phyloP scores from a whole-genome alignment of 1,139 yeast species.

The Debaryomyces sp. region DNA sequence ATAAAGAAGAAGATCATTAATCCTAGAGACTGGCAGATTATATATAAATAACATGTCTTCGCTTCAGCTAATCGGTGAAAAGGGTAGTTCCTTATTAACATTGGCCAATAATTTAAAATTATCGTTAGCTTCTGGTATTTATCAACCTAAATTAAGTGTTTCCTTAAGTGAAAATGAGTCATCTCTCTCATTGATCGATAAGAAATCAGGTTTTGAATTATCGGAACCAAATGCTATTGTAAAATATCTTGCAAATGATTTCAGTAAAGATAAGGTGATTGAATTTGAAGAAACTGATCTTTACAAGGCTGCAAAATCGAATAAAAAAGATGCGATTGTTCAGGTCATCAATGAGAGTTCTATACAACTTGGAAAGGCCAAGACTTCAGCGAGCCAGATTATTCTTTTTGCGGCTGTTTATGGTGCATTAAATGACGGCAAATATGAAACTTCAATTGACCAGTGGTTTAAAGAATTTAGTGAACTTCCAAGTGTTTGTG shows the following conservation, averaged over 20 bases:
- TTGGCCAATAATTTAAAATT: slow-evolving; percentile 62
- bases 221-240: slow-evolving; percentile 84
- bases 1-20: slow-evolving; percentile 1
- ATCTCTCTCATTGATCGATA: slow-evolving; percentile 35
- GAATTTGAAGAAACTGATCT: slow-evolving; percentile 34
- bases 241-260: slow-evolving; percentile 61
- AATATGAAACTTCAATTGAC: slow-evolving; percentile 16
- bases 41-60: slow-evolving; percentile 14
- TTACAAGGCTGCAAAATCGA: slow-evolving; percentile 35
- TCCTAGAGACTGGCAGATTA: not conserved
- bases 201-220: slow-evolving; percentile 50
- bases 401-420: slow-evolving; percentile 49
- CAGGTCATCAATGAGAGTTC: slow-evolving; percentile 13
- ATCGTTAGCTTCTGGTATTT: slow-evolving; percentile 52
- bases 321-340: slow-evolving; percentile 27
- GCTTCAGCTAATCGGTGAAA: slow-evolving; percentile 45
- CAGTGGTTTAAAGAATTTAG: slow-evolving; percentile 50
- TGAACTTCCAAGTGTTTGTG: slow-evolving; percentile 34
- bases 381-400: slow-evolving; percentile 43
- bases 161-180: slow-evolving; percentile 36
- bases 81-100: slow-evolving; percentile 39
- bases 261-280: slow-evolving; percentile 27
- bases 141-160: slow-evolving; percentile 32
- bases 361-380: slow-evolving; percentile 20
- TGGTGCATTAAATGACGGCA: slow-evolving; percentile 29